Evolutionary conservation across 164 flowering plant genomes (phyloP), one percentile per base, ranked within the genome.

Genomic region (Paratinospora sagittata): DNA sequence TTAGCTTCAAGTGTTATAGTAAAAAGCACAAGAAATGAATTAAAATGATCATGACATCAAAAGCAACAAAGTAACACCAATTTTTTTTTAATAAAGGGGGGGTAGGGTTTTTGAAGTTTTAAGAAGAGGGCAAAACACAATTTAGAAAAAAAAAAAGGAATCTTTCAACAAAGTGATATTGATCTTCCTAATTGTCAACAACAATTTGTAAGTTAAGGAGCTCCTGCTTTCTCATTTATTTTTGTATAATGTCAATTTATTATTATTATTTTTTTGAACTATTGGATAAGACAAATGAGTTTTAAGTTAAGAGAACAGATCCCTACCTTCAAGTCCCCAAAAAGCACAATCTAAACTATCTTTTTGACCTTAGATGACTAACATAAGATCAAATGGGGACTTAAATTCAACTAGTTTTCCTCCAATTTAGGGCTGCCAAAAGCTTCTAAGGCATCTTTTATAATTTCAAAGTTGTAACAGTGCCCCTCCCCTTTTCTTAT

Each of bases 201-300:
- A 41, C 11, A 52, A 52, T 52, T 30, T 30, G 34, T 30, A 30
- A 30, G 34, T 2, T 52, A 52, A 55, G 19, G 19, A n/a, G n/a
- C 3, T 13, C 19, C 14, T 47, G 5, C 14, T 19, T 6, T 52
- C 14, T 52, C n/a, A 16, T 16, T 52, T 2, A 16, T 52, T n/a
- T n/a, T n/a, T n/a, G 8, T n/a, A 55, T 21, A n/a, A n/a, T 55
- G 61, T 55, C 24, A 55, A 3, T 17, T 19, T 5, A n/a, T 14
- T 43, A 10, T 14, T 43, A n/a, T 5, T 14, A 10, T 43, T 14
- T 43, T n/a, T 43, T 5, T 43, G 12, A 10, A 55, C 26, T 55
- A 55, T 55, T 19, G 23, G 61, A 55, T 55, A 4, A 55, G 61
- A 55, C 61, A 55, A 55, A 55, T n/a, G 61, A 55, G 61, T 55